Evolutionary conservation across 768 basidiomycete species (phyloP), one percentile per base, ranked within the genome.

Genomic region (Tulasnella sp.): DNA sequence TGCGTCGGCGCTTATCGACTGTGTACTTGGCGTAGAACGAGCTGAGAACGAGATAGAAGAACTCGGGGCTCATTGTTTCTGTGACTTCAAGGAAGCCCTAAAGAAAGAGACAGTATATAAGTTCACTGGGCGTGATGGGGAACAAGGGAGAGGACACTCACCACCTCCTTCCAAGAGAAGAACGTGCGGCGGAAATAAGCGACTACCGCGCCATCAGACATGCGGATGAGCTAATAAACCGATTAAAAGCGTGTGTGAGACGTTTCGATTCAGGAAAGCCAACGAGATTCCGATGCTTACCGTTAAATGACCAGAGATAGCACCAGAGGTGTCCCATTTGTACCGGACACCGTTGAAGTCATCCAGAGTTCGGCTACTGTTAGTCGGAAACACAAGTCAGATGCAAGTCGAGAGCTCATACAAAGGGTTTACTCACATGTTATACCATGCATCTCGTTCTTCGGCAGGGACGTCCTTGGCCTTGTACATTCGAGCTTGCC

Each of bases 371-470:
- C 64, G 64, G 14, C 64, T 28, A 69, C 64, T 69, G 64, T 69
- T 28, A 14, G 12, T 6, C 34, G 6, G 54, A 0, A 11, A 69
- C 3, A 14, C 34, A 14, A 37, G 64, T 37, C 31, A 31, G 64
- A 37, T 60, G 2, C 31, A 69, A 69, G 31, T 2, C 18, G 11
- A 9, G 31, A 69, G 0, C 31, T 31, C 7, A 8, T 31, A 69
- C 7, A 14, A 37, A 37, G 28, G 12, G 7, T 5, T 16, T 69
- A 14, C 64, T 69, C 20, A 69, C 74, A 75, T 31, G 40, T 48
- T 37, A 75, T 75, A 75, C 74, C 74, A 75, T 14, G 74, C 40
- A 75, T 75, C 74, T 28, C 74, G 64, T 34, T 69, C 64, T 34
- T 69, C 4, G 28, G 41, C 41, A 18, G 40, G 34, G n/a, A 5